Percentiles rank a stretch among this genome's conserved stretches.
These are phyloP conservation scores for Arctostaphylos glauca DNA, from an alignment of 148 eudicot species.

Conservation along the genomic window DNA sequence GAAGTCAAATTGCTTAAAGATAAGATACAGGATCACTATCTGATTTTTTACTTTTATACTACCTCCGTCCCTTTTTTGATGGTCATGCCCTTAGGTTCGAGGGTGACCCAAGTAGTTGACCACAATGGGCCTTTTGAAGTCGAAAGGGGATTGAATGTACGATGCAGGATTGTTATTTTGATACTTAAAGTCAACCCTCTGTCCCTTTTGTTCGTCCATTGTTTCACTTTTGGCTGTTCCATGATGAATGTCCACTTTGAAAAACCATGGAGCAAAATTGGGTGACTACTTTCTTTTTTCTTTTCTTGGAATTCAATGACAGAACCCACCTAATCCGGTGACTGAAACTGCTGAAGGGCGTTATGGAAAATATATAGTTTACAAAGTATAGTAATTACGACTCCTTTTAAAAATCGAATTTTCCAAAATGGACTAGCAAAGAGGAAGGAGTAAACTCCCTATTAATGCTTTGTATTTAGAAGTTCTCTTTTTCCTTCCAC, in stretches of 20 bases:
- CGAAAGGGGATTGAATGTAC: background rate
- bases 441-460: background rate
- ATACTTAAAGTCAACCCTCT: background rate
- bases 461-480: background rate
- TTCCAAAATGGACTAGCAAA: background rate
- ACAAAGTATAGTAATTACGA: background rate
- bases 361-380: background rate
- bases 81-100: too few relatives aligned
- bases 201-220: background rate
- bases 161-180: background rate
- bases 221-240: background rate
- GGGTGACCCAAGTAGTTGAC: too few relatives aligned
- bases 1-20: background rate
- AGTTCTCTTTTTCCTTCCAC: constrained; percentile 9
- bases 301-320: background rate
- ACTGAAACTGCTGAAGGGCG: background rate
- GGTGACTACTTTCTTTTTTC: background rate
- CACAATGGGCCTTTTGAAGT: too few relatives aligned
- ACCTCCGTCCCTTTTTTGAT: too few relatives aligned
- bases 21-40: background rate
- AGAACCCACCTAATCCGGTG: background rate
- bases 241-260: background rate
- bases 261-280: background rate
- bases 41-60: too few relatives aligned
- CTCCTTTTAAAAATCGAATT: background rate